Conservation (phyloP, 2,329 filamentous ascomycete species). For the Aureobasidium sp. region DNA sequence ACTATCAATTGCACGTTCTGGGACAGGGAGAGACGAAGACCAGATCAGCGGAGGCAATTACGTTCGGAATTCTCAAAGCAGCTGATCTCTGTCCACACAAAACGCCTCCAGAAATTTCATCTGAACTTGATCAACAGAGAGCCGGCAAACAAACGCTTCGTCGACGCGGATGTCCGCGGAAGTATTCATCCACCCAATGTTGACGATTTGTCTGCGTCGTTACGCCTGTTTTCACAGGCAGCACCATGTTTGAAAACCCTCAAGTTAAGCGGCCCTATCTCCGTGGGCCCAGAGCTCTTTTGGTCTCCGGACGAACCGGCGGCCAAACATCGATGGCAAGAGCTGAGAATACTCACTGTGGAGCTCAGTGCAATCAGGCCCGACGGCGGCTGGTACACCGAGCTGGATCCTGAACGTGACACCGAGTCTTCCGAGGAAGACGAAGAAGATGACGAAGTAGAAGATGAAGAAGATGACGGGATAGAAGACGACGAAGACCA, state of each 20-base stretch:
- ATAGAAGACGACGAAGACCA: too few relatives aligned
- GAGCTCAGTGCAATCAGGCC: neutral
- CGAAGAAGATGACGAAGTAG: neutral
- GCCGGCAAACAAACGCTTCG: neutral
- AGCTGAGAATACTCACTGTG: neutral
- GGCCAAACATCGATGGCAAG: neutral
- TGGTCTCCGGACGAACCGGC: neutral
- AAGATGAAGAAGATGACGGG: neutral
- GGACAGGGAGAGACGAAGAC: neutral
- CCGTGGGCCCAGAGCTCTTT: neutral
- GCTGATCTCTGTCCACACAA: neutral
- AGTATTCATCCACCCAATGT: neutral
- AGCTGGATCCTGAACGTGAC: neutral
- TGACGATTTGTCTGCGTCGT: neutral
- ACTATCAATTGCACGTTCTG: neutral
- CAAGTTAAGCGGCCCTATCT: neutral
- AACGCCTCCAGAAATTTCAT: neutral
- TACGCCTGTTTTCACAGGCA: neutral
- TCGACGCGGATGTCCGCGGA: neutral
- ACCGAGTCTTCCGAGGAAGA: neutral
- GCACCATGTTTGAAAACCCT: neutral
- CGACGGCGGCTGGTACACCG: slow-evolving; percentile 3
- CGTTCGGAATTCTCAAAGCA: neutral
- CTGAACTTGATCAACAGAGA: neutral
- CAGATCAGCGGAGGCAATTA: neutral